phyloP scores from a whole-genome alignment of 345 rosid genomes.

The Eucalyptus urophylla region DNA sequence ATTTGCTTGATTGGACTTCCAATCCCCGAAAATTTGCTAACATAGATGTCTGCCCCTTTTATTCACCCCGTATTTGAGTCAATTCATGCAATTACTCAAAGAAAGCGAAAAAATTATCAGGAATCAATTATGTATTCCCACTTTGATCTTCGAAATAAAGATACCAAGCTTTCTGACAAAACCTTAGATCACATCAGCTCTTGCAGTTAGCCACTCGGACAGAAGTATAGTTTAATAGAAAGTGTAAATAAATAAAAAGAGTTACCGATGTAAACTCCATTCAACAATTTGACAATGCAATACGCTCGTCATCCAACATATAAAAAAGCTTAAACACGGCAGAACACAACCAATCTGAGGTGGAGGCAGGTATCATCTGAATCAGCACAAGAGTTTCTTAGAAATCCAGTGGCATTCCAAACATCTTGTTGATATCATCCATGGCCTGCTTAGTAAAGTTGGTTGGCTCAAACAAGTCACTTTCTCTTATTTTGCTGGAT shows the following conservation, averaged over 20 bases:
- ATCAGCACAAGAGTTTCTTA: conserved; percentile 3
- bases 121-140: not conserved
- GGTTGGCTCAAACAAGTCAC: conserved; percentile 71
- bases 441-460: conserved; percentile 71
- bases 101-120: not conserved
- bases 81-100: not conserved
- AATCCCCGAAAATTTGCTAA: not conserved
- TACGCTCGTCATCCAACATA: not conserved
- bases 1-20: not conserved
- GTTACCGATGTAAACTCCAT: not conserved
- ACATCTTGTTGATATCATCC: conserved; percentile 84
- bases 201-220: not conserved
- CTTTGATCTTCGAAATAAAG: not conserved
- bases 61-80: not conserved
- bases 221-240: not conserved
- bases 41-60: not conserved
- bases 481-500: conserved; percentile 16
- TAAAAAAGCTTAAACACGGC: not conserved
- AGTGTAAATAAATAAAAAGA: not conserved
- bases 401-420: conserved; percentile 70
- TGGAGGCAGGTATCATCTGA: not conserved
- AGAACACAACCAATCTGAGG: not conserved
- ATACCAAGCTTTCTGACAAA: not conserved
- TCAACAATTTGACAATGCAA: not conserved
- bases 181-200: not conserved